Conservation (phyloP, 306 rosid species). For the Gleditsia sinensis region DNA sequence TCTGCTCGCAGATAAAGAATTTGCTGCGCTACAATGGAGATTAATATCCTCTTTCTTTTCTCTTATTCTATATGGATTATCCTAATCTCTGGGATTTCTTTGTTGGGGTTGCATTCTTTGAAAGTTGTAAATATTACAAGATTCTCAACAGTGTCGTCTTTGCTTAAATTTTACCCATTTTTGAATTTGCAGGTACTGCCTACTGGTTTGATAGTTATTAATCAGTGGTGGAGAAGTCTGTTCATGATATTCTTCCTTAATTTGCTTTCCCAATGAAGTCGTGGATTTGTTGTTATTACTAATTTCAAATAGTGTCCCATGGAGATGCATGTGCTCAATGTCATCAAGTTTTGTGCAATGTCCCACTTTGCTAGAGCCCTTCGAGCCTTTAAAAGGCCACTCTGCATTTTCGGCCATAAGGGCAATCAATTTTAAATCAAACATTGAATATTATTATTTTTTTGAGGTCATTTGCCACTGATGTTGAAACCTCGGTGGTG, state of each 20-base stretch:
- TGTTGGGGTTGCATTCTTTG: not conserved
- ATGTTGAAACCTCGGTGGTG: conserved; percentile 13
- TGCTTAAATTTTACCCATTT: not conserved
- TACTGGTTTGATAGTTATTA: not conserved
- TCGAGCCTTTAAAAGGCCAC: conserved; percentile 8
- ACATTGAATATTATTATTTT: not conserved
- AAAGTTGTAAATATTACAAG: too few species aligned
- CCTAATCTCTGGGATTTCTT: too few species aligned
- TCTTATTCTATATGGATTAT: not conserved
- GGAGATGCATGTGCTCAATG: not conserved
- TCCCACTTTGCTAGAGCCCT: not conserved
- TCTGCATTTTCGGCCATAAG: not conserved
- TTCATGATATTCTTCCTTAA: not conserved
- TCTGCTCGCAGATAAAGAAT: not conserved
- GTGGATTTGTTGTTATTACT: not conserved
- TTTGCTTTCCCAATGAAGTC: not conserved
- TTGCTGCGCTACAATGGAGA: not conserved
- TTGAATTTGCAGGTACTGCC: not conserved
- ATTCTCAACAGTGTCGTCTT: not conserved
- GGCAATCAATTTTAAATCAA: not conserved
- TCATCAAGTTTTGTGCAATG: not conserved
- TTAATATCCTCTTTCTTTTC: not conserved
- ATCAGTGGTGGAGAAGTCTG: not conserved
- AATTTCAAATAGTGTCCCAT: not conserved
- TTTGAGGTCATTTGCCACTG: not conserved